Conservation (phyloP, 495 filamentous ascomycete genomes). For the Xanthoparmelia taractica region DNA sequence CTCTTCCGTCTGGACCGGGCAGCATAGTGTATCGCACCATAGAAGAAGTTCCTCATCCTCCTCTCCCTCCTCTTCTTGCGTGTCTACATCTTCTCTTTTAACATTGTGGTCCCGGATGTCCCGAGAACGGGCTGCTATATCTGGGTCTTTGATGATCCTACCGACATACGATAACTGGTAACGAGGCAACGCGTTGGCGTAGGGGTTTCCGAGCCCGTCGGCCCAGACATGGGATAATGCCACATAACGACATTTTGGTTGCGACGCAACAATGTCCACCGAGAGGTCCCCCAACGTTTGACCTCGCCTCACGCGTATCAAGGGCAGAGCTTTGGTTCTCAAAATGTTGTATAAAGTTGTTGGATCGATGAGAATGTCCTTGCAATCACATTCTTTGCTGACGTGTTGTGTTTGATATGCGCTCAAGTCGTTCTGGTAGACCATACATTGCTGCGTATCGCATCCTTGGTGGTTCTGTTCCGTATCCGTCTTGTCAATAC, state of each 20-base stretch:
- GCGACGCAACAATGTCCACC: constrained; percentile 13
- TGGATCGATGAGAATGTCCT: constrained; percentile 1
- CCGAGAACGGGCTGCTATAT: not conserved
- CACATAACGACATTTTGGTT: constrained; percentile 20
- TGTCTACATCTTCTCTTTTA: not conserved
- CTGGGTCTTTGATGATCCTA: not conserved
- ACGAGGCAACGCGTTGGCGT: constrained; percentile 12
- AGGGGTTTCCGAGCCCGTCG: constrained; percentile 22
- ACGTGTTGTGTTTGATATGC: constrained; percentile 3
- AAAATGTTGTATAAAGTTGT: not conserved
- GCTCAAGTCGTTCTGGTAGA: constrained; percentile 2
- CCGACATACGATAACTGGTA: constrained; percentile 16
- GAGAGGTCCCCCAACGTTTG: not conserved
- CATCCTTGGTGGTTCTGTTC: not conserved
- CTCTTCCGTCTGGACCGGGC: constrained; percentile 3
- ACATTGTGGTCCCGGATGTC: not conserved
- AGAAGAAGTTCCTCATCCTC: constrained; percentile 2
- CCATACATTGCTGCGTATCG: not conserved
- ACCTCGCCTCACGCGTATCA: constrained; percentile 6
- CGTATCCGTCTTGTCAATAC: not conserved
- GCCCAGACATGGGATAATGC: constrained; percentile 23
- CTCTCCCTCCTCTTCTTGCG: not conserved
- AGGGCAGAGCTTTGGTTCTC: not conserved
- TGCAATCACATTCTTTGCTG: constrained; percentile 1
- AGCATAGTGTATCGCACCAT: constrained; percentile 21